These are phyloP conservation scores for Colletotrichum caudatum DNA, from an alignment of 2,329 filamentous ascomycete species.

Conservation along the genomic window DNA sequence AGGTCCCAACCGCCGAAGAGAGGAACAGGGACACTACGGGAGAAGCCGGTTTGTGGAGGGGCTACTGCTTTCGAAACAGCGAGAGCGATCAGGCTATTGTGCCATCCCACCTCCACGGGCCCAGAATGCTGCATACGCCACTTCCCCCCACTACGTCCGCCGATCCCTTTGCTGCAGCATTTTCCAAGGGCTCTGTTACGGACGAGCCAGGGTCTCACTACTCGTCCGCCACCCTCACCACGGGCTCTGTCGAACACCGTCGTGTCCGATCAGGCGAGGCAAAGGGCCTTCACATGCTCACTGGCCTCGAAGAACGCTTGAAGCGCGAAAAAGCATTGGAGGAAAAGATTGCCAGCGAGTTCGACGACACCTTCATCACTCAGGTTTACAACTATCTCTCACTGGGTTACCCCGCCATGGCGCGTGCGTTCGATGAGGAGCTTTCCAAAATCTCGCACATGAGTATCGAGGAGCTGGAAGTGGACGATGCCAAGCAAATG, in stretches of 20 bases:
- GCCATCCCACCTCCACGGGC: conserved; percentile 58
- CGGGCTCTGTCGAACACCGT: conserved; percentile 46
- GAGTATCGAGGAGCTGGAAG: conserved; percentile 74
- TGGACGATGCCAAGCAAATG: conserved; percentile 72
- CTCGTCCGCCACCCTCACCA: conserved; percentile 43
- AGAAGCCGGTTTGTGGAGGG: conserved; percentile 79
- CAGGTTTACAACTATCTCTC: conserved; percentile 98
- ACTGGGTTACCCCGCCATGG: conserved; percentile 89
- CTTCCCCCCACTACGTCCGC: conserved; percentile 55
- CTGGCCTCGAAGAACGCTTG: conserved; percentile 64
- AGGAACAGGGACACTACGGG: conserved; percentile 67
- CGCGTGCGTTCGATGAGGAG: conserved; percentile 85
- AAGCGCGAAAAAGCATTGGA: conserved; percentile 63
- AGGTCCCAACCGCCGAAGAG: conserved; percentile 59
- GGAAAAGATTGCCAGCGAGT: conserved; percentile 73
- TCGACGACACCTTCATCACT: conserved; percentile 86
- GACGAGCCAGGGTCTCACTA: conserved; percentile 55
- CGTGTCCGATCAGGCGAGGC: conserved; percentile 49
- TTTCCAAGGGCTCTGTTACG: conserved; percentile 53
- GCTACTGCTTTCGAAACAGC: conserved; percentile 68
- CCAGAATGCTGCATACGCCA: conserved; percentile 65
- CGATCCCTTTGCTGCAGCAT: conserved; percentile 59
- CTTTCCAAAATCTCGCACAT: conserved; percentile 84
- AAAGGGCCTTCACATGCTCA: conserved; percentile 63
- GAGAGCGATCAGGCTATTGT: conserved; percentile 53